These are phyloP conservation scores for Tulasnella sp. DNA, from an alignment of 768 basidiomycete species.

Conservation along the genomic window DNA sequence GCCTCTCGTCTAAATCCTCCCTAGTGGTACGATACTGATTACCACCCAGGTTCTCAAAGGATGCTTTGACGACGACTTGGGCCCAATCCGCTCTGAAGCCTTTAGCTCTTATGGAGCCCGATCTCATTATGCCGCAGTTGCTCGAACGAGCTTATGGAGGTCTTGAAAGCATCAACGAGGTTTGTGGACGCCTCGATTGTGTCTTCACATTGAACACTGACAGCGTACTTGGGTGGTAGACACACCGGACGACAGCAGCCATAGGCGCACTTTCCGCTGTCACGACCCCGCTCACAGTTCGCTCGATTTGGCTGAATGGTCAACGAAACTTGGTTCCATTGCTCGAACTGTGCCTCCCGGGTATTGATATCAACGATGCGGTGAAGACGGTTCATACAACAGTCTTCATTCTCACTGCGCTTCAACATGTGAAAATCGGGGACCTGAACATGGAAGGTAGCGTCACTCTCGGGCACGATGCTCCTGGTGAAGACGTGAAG, in stretches of 20 bases:
- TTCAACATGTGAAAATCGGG: constrained; percentile 66
- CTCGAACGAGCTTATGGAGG: constrained; percentile 85
- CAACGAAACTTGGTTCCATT: constrained; percentile 81
- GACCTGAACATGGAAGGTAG: constrained; percentile 49
- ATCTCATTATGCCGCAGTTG: constrained; percentile 77
- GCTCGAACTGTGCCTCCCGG: constrained; percentile 78
- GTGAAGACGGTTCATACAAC: constrained; percentile 38
- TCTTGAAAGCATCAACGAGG: constrained; percentile 82
- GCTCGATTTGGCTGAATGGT: constrained; percentile 69
- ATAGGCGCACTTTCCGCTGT: constrained; percentile 72
- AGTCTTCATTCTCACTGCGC: constrained; percentile 59
- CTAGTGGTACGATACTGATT: constrained; percentile 17
- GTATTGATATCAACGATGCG: constrained; percentile 52
- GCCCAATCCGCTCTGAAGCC: constrained; percentile 68
- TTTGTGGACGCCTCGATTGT: constrained; percentile 14
- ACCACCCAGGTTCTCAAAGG: constrained; percentile 49
- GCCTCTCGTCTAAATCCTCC: constrained; percentile 23
- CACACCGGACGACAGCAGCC: constrained; percentile 85
- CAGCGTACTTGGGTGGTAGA: constrained; percentile 27
- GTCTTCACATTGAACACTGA: not conserved
- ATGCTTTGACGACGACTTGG: constrained; percentile 63
- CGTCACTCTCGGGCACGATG: constrained; percentile 41
- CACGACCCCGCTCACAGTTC: constrained; percentile 60
- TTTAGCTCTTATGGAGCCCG: constrained; percentile 69
- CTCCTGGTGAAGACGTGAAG: constrained; percentile 40